These are phyloP conservation scores for Spiraea crenata DNA, from an alignment of 331 rosid species.

Conservation along the genomic window DNA sequence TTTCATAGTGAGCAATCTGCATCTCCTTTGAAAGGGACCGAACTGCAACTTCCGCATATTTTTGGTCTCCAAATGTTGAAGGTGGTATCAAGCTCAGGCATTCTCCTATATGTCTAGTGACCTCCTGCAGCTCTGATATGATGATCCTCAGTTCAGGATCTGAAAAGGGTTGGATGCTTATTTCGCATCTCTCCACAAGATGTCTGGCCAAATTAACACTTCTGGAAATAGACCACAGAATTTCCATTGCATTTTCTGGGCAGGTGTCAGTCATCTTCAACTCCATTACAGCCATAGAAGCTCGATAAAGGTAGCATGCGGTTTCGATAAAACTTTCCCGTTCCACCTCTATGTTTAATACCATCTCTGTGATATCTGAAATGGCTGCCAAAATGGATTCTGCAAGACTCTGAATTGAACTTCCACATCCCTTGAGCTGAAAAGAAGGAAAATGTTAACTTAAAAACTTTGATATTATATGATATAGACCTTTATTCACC, in stretches of 20 bases:
- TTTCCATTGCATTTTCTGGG: slow-evolving; percentile 32
- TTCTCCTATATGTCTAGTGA: slow-evolving; percentile 37
- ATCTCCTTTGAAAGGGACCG: slow-evolving; percentile 42
- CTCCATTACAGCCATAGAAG: slow-evolving; percentile 40
- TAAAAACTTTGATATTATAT: too few relatives aligned
- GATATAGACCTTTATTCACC: neutral
- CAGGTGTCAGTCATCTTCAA: slow-evolving; percentile 22
- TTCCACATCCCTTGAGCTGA: slow-evolving; percentile 30
- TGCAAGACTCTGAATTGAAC: slow-evolving; percentile 15
- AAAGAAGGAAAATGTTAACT: neutral
- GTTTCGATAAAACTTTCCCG: slow-evolving; percentile 27
- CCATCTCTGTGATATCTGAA: slow-evolving; percentile 30
- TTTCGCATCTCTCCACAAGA: slow-evolving; percentile 33
- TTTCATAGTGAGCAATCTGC: slow-evolving; percentile 24
- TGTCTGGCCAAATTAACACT: slow-evolving; percentile 33
- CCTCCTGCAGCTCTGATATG: slow-evolving; percentile 26
- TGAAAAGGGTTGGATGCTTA: slow-evolving; percentile 16
- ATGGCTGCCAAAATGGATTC: slow-evolving; percentile 36
- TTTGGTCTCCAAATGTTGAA: slow-evolving; percentile 33
- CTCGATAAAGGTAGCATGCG: slow-evolving; percentile 45
- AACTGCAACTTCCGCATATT: slow-evolving; percentile 33
- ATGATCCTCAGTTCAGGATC: slow-evolving; percentile 15
- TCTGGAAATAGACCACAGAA: slow-evolving; percentile 31
- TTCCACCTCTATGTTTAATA: slow-evolving; percentile 22
- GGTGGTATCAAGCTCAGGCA: slow-evolving; percentile 34